phyloP scores from a whole-genome alignment of 306 rosid genomes.

The Cucurbita pepo region DNA sequence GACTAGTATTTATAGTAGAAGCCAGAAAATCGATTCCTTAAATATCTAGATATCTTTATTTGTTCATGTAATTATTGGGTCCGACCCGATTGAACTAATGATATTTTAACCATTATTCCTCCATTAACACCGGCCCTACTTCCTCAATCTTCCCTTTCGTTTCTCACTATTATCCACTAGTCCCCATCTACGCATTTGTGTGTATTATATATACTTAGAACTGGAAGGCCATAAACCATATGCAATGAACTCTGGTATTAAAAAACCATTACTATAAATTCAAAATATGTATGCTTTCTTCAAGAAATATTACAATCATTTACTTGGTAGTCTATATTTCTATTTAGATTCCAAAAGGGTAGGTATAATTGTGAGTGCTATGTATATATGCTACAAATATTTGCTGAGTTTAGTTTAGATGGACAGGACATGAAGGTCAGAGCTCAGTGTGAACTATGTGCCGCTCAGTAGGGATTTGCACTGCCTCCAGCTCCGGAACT shows the following conservation, averaged over 20 bases:
- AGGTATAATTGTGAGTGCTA: neutral
- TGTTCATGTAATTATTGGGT: no score
- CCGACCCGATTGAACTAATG: no score
- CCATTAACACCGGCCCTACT: neutral
- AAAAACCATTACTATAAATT: neutral
- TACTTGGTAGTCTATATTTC: neutral
- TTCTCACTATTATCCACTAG: neutral
- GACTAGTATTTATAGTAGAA: no score
- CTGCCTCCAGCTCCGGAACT: neutral
- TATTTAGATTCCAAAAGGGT: neutral
- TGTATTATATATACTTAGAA: neutral
- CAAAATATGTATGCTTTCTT: slow-evolving; percentile 1
- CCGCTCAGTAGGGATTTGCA: neutral
- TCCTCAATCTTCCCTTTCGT: neutral
- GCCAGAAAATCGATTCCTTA: no score
- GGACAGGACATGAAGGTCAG: slow-evolving; percentile 12
- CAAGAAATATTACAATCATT: neutral
- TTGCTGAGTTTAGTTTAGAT: slow-evolving; percentile 2
- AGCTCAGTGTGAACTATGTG: slow-evolving; percentile 55
- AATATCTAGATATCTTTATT: no score
- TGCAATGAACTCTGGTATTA: neutral
- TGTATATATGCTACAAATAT: slow-evolving; percentile 5
- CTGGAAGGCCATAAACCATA: neutral
- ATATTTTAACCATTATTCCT: neutral
- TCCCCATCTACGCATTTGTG: neutral